A percentile compares a stretch with the other conserved stretches of the same genome.
Evolutionary conservation across 352 stramenopile genomes (phyloP).

Genomic region (Saprolegnia parasitica): DNA sequence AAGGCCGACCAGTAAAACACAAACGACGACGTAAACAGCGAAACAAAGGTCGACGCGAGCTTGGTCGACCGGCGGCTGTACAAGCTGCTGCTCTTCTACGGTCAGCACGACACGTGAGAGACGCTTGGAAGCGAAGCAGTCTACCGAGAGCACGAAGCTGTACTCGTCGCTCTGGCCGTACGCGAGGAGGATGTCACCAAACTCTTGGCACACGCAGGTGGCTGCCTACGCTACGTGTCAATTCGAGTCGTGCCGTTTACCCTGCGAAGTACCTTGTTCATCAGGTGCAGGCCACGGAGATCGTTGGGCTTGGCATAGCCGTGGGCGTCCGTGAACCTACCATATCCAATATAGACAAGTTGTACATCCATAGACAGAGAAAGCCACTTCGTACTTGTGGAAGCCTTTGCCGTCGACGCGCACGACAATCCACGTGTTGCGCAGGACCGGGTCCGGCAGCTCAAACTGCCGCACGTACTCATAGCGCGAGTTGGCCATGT

Average conservation of each 20-base stretch:
- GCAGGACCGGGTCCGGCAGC: conserved; percentile 33
- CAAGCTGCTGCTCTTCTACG: conserved; percentile 31
- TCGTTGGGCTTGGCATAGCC: conserved; percentile 42
- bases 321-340: conserved; percentile 36
- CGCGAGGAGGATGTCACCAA: conserved; percentile 36
- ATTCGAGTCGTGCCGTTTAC: not conserved
- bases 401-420: conserved; percentile 38
- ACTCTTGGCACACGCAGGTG: conserved; percentile 32
- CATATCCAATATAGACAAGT: not conserved
- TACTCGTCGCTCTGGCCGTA: conserved; percentile 44
- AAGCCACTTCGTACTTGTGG: conserved; percentile 32
- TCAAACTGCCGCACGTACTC: conserved; percentile 37
- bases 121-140: not conserved
- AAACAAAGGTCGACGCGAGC: conserved; percentile 40
- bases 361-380: not conserved
- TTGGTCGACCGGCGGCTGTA: conserved; percentile 36
- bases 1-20: conserved; percentile 42
- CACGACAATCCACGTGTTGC: conserved; percentile 41
- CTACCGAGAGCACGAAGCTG: conserved; percentile 35
- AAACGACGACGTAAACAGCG: conserved; percentile 37
- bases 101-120: not conserved
- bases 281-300: conserved; percentile 31
- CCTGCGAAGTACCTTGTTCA: conserved; percentile 32
- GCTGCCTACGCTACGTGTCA: not conserved
- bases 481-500: conserved; percentile 33